Evolutionary conservation across 805 yeast species (phyloP).

Genomic region (Alloascoidea africana): DNA sequence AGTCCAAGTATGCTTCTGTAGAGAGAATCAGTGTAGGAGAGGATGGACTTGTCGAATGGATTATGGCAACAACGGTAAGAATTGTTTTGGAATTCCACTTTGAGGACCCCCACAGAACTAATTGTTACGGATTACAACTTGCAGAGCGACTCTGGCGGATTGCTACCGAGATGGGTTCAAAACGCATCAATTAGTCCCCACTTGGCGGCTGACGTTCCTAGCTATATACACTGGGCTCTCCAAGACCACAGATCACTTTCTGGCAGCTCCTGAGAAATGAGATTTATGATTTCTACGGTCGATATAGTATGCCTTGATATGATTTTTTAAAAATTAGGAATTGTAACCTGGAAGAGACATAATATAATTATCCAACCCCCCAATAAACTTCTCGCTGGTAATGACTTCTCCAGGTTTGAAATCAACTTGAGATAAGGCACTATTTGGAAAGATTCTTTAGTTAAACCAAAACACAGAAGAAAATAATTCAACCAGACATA

Average conservation of each 20-base stretch:
- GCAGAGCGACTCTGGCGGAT: conserved; percentile 22
- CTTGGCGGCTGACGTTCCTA: conserved; percentile 21
- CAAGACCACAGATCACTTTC: too few species aligned
- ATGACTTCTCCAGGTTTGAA: conserved; percentile 36
- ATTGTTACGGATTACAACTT: too few species aligned
- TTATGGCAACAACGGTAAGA: conserved; percentile 20
- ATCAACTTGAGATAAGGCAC: conserved; percentile 41
- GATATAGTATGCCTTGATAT: not conserved
- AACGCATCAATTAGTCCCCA: conserved; percentile 15
- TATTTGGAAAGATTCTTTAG: conserved; percentile 6
- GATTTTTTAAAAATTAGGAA: not conserved
- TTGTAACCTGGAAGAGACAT: conserved; percentile 17
- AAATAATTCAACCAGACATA: conserved; percentile 14
- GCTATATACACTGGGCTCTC: conserved; percentile 17
- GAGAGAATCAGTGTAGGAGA: conserved; percentile 19
- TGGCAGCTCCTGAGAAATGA: too few species aligned
- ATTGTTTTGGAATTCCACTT: too few species aligned
- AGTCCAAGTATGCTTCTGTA: conserved; percentile 16
- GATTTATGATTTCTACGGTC: not conserved
- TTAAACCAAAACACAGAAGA: conserved; percentile 2
- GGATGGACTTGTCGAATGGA: conserved; percentile 18
- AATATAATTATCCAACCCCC: conserved; percentile 36
- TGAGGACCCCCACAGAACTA: too few species aligned
- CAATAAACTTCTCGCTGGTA: conserved; percentile 37
- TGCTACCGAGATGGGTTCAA: conserved; percentile 22